Evolutionary conservation across 2,329 filamentous ascomycete species (phyloP).

Genomic region (Fusarium verrucosum): DNA sequence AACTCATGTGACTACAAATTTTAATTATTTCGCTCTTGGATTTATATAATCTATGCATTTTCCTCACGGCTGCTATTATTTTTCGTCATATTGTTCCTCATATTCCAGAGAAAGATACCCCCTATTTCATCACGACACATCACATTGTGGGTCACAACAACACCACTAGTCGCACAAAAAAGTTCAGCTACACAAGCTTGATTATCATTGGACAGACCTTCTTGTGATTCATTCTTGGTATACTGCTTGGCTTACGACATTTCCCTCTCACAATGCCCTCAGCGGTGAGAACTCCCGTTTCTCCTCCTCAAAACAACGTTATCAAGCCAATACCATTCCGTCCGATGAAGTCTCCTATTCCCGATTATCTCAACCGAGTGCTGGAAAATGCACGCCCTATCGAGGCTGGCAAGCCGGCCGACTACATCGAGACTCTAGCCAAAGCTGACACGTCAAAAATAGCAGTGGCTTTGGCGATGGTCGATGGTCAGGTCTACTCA

Average conservation of each 20-base stretch:
- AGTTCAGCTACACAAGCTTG: not conserved
- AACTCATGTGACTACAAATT: slow-evolving; percentile 1
- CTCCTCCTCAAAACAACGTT: not conserved
- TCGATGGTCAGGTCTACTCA: slow-evolving; percentile 53
- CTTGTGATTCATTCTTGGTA: not conserved
- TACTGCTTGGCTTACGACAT: slow-evolving; percentile 29
- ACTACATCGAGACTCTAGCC: slow-evolving; percentile 52
- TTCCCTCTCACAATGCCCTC: slow-evolving; percentile 1
- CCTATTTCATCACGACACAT: not conserved
- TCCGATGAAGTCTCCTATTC: slow-evolving; percentile 49
- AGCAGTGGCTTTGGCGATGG: slow-evolving; percentile 52
- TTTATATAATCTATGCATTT: not conserved
- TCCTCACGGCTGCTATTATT: not conserved
- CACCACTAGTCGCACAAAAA: not conserved
- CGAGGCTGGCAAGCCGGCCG: slow-evolving; percentile 46
- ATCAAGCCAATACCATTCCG: not conserved
- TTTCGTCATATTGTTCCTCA: no score
- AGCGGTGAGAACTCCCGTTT: not conserved
- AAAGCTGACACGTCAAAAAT: slow-evolving; percentile 52
- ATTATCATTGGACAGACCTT: not conserved
- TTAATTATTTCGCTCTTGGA: not conserved
- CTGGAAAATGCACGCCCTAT: slow-evolving; percentile 47
- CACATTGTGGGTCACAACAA: not conserved
- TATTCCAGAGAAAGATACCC: no score
- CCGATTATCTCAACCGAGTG: slow-evolving; percentile 48